Evolutionary conservation across 2,329 filamentous ascomycete genomes (phyloP).

Genomic region (Epichloe gansuensis): DNA sequence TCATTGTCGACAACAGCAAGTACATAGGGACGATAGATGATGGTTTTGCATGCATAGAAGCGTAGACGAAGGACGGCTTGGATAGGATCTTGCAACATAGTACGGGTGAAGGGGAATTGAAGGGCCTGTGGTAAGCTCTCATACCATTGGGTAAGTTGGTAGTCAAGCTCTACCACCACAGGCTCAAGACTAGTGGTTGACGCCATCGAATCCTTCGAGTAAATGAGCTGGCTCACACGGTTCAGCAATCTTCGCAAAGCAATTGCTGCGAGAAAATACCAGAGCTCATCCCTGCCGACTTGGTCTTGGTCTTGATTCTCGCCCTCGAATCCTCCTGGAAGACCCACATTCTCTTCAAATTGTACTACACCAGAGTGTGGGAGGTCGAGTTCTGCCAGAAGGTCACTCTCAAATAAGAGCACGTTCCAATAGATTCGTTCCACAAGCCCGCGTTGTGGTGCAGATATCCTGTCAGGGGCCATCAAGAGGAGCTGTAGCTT

Average conservation of each 20-base stretch:
- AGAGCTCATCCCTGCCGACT: conserved; percentile 63
- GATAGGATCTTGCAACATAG: conserved; percentile 57
- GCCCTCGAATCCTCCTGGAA: conserved; percentile 69
- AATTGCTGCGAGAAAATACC: conserved; percentile 80
- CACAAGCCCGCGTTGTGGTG: conserved; percentile 58
- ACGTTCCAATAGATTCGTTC: conserved; percentile 80
- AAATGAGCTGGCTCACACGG: conserved; percentile 67
- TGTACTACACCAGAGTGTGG: conserved; percentile 75
- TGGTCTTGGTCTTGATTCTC: conserved; percentile 41
- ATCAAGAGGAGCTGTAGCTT: conserved; percentile 71
- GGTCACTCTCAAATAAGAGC: conserved; percentile 67
- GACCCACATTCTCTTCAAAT: conserved; percentile 67
- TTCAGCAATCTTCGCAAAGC: conserved; percentile 66
- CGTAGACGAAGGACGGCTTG: conserved; percentile 69
- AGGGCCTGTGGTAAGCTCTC: conserved; percentile 62
- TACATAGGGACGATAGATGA: conserved; percentile 77
- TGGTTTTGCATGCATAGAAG: conserved; percentile 77
- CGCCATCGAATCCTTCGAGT: conserved; percentile 59
- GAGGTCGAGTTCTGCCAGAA: conserved; percentile 67
- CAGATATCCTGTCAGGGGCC: conserved; percentile 57
- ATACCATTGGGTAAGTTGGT: conserved; percentile 76
- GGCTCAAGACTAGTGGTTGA: conserved; percentile 65
- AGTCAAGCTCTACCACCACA: conserved; percentile 69
- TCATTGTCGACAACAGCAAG: conserved; percentile 70
- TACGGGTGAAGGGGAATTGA: conserved; percentile 62